A percentile compares a stretch with the other conserved stretches of the same genome.
Evolutionary conservation across 2,329 filamentous ascomycete species (phyloP).

Genomic region (Westerdykella ornata): DNA sequence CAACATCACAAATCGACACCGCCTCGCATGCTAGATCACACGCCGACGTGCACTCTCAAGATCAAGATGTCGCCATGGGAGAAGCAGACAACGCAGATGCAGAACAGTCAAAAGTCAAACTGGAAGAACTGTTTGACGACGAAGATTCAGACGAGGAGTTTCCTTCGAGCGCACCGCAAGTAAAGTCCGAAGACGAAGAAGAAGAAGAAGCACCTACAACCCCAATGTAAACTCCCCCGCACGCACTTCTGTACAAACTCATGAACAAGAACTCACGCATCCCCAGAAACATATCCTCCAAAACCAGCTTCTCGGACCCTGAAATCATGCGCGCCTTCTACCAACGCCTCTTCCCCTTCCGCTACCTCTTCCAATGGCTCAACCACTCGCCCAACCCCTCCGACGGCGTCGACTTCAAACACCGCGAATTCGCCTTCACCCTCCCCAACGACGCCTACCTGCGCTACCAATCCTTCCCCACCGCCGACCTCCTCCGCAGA

Average conservation of each 20-base stretch:
- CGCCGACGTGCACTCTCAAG: conserved; percentile 15
- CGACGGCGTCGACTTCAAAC: conserved; percentile 72
- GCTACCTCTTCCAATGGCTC: conserved; percentile 93
- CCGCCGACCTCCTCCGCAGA: conserved; percentile 71
- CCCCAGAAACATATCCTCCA: conserved; percentile 34
- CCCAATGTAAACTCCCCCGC: conserved; percentile 31
- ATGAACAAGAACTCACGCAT: conserved; percentile 11
- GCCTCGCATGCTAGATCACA: conserved; percentile 12
- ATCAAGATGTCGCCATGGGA: conserved; percentile 28
- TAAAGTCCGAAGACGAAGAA: conserved; percentile 41
- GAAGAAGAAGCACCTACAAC: conserved; percentile 30
- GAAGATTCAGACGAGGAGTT: conserved; percentile 54
- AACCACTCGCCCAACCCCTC: conserved; percentile 79
- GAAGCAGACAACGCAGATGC: conserved; percentile 24
- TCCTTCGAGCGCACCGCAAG: conserved; percentile 47
- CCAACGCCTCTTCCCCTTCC: conserved; percentile 89
- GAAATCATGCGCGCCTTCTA: conserved; percentile 92
- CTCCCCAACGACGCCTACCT: conserved; percentile 88
- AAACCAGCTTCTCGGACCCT: conserved; percentile 56
- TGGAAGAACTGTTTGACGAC: conserved; percentile 56
- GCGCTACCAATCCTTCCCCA: conserved; percentile 76
- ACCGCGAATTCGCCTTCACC: conserved; percentile 94
- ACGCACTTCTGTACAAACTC: conserved; percentile 1
- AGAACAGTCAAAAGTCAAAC: conserved; percentile 30
- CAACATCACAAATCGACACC: conserved; percentile 36